Evolutionary conservation across 2,329 filamentous ascomycete genomes (phyloP), one percentile per base, ranked within the genome.

Genomic region (Delphinella strobiligena): DNA sequence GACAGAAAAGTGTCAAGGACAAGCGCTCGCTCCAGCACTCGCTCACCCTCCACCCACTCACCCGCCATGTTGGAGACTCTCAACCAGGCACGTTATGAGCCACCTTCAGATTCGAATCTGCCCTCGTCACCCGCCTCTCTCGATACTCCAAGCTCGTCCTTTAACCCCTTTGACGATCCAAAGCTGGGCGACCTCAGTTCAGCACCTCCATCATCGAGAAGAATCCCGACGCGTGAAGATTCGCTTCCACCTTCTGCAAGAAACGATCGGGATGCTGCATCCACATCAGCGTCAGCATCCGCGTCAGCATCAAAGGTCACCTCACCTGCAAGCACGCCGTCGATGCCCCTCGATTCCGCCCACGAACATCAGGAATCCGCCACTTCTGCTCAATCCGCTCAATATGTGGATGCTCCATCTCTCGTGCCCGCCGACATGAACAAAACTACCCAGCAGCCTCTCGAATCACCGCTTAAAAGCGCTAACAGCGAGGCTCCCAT

Each of bases 211-310:
- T 57, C 60, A 29, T 56, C 57, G 37, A 60, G 61, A 4, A 60
- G 55, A 43, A 56, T 63, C 40, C 52, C 39, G 62, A 67, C 44
- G 54, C 70, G 77, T 43, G 73, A 71, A 16, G 76, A 82, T 55
- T 81, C 77, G 15, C 61, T 78, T 29, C 68, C 56, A 22, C 52
- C 61, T 33, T 43, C 48, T 15, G 44, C 45, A 8, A 55, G 43
- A 39, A 57, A 41, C 49, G 22, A 27, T 27, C 22, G 22, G 7
- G 22, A 27, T 7, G 7, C 12, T 12, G 22, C 7, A 7, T 27
- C 22, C 22, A 27, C 22, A 7, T n/a, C n/a, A n/a, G n/a, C n/a
- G n/a, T n/a, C n/a, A n/a, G n/a, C n/a, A n/a, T n/a, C n/a, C n/a
- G 60, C 51, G 3, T 51, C 56, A 37, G 55, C 57, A 16, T 58